Evolutionary conservation across 768 basidiomycete genomes (phyloP), one percentile per base, ranked within the genome.

Genomic region (Suillus subluteus): DNA sequence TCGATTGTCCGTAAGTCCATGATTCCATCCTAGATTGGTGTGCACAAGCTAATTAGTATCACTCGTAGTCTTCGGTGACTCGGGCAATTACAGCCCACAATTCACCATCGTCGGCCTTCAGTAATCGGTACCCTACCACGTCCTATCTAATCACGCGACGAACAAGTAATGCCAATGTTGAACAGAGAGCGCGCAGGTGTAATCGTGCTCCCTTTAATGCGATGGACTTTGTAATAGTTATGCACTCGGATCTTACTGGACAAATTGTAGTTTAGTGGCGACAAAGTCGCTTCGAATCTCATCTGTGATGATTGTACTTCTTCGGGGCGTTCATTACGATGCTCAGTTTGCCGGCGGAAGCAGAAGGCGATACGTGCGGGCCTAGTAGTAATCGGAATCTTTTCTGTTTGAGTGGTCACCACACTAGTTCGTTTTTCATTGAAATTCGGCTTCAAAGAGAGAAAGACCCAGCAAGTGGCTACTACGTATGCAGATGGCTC

Each of bases 51-150:
- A 62, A 71, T 38, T 61, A n/a, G 6, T 46, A n/a, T 21, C 40
- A 30, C 46, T 46, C 30, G 4, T 63, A 82, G 79, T 80, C 26
- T 71, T 78, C 43, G 78, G 76, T 32, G 75, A 79, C 54, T 78
- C 79, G 48, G 79, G 74, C n/a, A 69, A 78, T 56, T 56, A 46
- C 56, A 76, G 76, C 71, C 65, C 67, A 1, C 0, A 38, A 21
- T 80, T 81, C 64, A 66, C 66, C 5, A 79, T 80, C 69, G 68
- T 58, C 30, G 9, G 8, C 32, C 18, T 6, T 30, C 37, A 37
- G 37, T 59, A 18, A 67, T 32, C 4, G 38, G 23, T 12, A 46
- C 16, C n/a, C 15, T 26, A 56, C 18, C 18, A 32, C 6, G 55
- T 43, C 56, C 32, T 32, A 18, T 30, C 23, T 26, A 55, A 16